Evolutionary conservation across 225 moss, liverwort and hornwort genomes (phyloP), one percentile per base, ranked within the genome.

Genomic region (Lunularia cruciata): DNA sequence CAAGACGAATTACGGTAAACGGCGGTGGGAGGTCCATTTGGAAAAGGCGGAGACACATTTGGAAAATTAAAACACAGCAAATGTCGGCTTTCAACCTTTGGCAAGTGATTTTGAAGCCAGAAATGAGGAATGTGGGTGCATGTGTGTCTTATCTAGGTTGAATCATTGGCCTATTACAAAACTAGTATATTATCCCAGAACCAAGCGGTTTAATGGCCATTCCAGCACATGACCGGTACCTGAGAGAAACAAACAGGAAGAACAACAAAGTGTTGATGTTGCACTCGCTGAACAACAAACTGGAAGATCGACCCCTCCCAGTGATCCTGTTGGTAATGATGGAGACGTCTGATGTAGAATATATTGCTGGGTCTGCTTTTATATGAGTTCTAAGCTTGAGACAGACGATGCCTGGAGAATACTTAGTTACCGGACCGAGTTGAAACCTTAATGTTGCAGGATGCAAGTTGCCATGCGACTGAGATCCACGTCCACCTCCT

Each of bases 401-500:
- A 43, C 12, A 43, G 43, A 43, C 16, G 16, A 43, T 10, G 26
- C 26, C 3, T 25, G 54, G 54, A 61, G 61, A 61, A 23, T 61
- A 23, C n/a, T n/a, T n/a, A n/a, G n/a, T n/a, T 20, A 12, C 40
- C 61, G 9, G 40, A 26, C 25, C 61, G 6, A 14, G 65, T 30
- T 65, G 5, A 20, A 27, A 19, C 20, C 18, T 19, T 31, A 18
- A 46, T 47, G 30, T 65, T 60, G 7, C 46, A 47, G 23, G 18
- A 31, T 47, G 43, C 30, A 64, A 18, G 43, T 63, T 14, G 9
- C 64, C 18, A 28, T 19, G 43, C 18, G 65, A 65, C 48, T n/a
- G 31, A 65, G 65, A 32, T 65, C 65, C 65, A 46, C 31, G 30
- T 65, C 65, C 65, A 47, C 25, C 65, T 65, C 65, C 65, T 65